Evolutionary conservation across 331 rosid genomes (phyloP).

Genomic region (Malus hybrid): DNA sequence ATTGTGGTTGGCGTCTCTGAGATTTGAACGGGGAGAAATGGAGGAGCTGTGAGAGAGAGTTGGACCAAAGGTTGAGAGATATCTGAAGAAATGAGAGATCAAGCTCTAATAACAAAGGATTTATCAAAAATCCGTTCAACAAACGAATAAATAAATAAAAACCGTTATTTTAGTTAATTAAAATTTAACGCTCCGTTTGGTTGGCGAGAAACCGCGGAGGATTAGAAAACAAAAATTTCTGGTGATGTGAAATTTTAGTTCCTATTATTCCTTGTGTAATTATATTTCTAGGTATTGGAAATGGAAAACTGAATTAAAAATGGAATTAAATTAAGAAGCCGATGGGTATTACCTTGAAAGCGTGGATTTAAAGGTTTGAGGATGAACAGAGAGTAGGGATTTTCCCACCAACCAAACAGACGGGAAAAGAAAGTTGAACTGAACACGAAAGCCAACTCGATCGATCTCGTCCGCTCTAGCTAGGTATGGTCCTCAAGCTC

Average conservation of each 20-base stretch:
- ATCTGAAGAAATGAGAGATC: no score
- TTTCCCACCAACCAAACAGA: slow-evolving; percentile 1
- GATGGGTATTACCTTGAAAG: background rate
- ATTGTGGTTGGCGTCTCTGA: no score
- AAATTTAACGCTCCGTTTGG: background rate
- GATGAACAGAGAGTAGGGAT: background rate
- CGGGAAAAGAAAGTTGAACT: no score
- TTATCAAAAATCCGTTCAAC: background rate
- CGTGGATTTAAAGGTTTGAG: background rate
- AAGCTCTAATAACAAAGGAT: background rate
- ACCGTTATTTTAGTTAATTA: background rate
- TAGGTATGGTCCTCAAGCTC: no score
- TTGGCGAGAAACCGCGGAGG: background rate
- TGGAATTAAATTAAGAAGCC: background rate
- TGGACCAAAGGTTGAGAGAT: no score
- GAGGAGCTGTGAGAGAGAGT: no score
- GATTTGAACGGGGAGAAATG: no score
- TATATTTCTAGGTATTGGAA: background rate
- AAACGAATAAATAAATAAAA: background rate
- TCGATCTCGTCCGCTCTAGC: no score
- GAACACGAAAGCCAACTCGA: no score
- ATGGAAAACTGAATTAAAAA: background rate
- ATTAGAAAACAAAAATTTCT: background rate
- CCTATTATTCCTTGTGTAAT: background rate
- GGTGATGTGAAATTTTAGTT: background rate